Evolutionary conservation across 441 rosid species (phyloP).

Genomic region (Adansonia madagascariensis): DNA sequence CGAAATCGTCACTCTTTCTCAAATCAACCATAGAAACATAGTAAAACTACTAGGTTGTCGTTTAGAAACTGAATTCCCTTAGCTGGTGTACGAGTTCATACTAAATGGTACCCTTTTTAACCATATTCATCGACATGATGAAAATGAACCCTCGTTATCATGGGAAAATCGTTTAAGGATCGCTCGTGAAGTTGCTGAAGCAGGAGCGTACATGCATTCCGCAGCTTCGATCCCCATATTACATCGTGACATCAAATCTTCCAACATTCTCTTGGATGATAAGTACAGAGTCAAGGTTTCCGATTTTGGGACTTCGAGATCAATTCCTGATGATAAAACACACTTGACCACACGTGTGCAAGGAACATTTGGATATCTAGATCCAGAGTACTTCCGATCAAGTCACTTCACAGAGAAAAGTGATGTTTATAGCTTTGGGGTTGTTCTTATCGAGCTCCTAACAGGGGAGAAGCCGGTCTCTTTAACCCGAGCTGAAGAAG

Average conservation of each 20-base stretch:
- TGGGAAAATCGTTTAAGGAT: conserved; percentile 47
- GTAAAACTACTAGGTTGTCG: conserved; percentile 59
- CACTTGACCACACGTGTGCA: conserved; percentile 51
- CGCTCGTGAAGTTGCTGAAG: conserved; percentile 53
- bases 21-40: conserved; percentile 51
- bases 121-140: conserved; percentile 43
- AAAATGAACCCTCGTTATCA: no score
- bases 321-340: conserved; percentile 45
- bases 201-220: conserved; percentile 57
- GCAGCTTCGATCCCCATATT: conserved; percentile 55
- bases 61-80: conserved; percentile 56
- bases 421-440: conserved; percentile 40
- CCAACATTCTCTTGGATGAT: conserved; percentile 54
- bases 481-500: conserved; percentile 25
- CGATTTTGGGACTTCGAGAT: conserved; percentile 53
- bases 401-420: conserved; percentile 44
- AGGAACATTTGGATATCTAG: conserved; percentile 55
- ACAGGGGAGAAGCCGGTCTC: conserved; percentile 36
- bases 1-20: conserved; percentile 49
- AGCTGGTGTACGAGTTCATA: conserved; percentile 53
- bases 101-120: conserved; percentile 44
- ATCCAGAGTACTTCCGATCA: conserved; percentile 58
- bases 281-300: conserved; percentile 44
- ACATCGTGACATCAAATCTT: conserved; percentile 56
- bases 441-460: conserved; percentile 40